Evolutionary conservation across 2,329 filamentous ascomycete genomes (phyloP).

Genomic region (Aspergillus pseudotamarii): DNA sequence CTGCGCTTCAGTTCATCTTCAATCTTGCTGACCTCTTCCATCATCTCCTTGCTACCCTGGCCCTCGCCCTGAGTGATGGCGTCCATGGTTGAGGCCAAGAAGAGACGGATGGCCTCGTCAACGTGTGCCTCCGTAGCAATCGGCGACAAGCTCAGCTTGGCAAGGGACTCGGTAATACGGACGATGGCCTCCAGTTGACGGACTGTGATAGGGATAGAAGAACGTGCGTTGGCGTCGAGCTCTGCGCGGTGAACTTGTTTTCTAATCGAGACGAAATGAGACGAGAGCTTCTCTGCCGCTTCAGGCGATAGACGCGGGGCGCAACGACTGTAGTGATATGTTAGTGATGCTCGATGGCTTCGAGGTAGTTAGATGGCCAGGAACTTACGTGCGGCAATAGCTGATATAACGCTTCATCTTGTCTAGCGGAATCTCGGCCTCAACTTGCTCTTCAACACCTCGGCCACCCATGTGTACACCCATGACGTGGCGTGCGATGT

Average conservation of each 20-base stretch:
- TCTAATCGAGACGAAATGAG: slow-evolving; percentile 94
- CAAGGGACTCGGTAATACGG: slow-evolving; percentile 93
- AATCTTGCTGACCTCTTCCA: slow-evolving; percentile 83
- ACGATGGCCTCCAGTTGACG: slow-evolving; percentile 97
- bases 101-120: slow-evolving; percentile 94
- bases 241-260: slow-evolving; percentile 92
- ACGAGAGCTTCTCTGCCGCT: slow-evolving; percentile 93
- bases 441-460: slow-evolving; percentile 76
- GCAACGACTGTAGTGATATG: slow-evolving; percentile 65
- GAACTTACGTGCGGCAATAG: slow-evolving; percentile 89
- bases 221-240: slow-evolving; percentile 83
- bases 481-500: slow-evolving; percentile 96
- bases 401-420: slow-evolving; percentile 98
- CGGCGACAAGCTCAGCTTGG: slow-evolving; percentile 83
- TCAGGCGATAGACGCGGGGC: slow-evolving; percentile 87
- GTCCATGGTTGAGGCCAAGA: slow-evolving; percentile 97
- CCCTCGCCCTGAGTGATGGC: slow-evolving; percentile 88
- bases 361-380: not conserved
- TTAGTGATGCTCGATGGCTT: slow-evolving; percentile 15
- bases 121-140: slow-evolving; percentile 90
- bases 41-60: slow-evolving; percentile 81
- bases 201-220: slow-evolving; percentile 94
- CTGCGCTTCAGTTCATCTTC: slow-evolving; percentile 86
- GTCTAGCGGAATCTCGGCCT: slow-evolving; percentile 89
- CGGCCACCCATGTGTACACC: slow-evolving; percentile 92